These are phyloP conservation scores for Croton setiger DNA, from an alignment of 441 rosid species.

Conservation along the genomic window DNA sequence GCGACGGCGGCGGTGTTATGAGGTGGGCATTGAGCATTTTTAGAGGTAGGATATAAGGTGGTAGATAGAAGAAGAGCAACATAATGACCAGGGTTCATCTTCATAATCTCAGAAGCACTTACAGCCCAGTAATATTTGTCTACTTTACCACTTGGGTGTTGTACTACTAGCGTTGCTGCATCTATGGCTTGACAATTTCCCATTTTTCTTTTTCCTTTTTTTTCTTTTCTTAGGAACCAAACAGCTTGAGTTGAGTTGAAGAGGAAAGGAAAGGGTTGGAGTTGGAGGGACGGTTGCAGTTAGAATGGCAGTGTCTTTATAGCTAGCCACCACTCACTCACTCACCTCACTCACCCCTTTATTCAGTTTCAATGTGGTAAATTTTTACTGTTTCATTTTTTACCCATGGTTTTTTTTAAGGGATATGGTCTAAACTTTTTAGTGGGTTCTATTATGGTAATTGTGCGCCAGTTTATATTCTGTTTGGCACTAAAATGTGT, in stretches of 20 bases:
- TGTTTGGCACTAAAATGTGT: no score
- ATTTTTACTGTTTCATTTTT: not conserved
- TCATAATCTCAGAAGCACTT: conserved; percentile 65
- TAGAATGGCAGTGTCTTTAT: conserved; percentile 26
- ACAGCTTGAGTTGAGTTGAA: no score
- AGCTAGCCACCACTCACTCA: conserved; percentile 27
- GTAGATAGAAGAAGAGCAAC: conserved; percentile 88
- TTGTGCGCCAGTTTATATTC: no score
- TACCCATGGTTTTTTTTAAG: not conserved
- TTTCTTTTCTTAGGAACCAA: not conserved
- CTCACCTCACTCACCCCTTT: not conserved
- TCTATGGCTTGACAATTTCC: conserved; percentile 93
- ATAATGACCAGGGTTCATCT: conserved; percentile 80
- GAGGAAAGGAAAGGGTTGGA: not conserved
- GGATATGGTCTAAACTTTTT: no score
- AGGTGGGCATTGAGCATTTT: conserved; percentile 20
- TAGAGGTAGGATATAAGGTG: conserved; percentile 45
- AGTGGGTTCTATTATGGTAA: no score
- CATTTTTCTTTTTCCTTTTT: conserved; percentile 29
- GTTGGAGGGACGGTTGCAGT: conserved; percentile 8
- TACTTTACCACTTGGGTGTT: conserved; percentile 67
- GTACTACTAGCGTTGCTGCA: conserved; percentile 67
- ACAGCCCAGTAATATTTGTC: conserved; percentile 60
- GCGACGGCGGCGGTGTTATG: not conserved
- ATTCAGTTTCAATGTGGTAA: not conserved